Conservation (phyloP, 306 rosid genomes). For the Luffa aegyptiaca region DNA sequence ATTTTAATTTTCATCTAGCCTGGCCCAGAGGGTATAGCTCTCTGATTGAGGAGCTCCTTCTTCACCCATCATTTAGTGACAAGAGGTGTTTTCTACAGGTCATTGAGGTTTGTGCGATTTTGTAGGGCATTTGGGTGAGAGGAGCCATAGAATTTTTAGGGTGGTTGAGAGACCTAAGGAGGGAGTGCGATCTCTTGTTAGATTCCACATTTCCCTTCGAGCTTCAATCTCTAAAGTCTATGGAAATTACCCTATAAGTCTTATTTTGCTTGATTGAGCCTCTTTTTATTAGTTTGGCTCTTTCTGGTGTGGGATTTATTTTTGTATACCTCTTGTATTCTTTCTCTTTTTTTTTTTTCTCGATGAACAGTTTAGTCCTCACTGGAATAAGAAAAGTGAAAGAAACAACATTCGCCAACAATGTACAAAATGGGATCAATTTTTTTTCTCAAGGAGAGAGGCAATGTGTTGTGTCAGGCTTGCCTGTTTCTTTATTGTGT, state of each 20-base stretch:
- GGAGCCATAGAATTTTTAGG: neutral
- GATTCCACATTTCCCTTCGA: neutral
- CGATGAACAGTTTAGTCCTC: neutral
- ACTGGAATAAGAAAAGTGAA: neutral
- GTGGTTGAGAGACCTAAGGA: neutral
- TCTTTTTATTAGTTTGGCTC: neutral
- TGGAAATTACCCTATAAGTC: neutral
- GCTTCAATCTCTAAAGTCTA: neutral
- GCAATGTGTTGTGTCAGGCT: too few species aligned
- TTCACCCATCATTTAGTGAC: neutral
- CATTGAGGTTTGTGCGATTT: neutral
- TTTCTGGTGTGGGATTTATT: neutral
- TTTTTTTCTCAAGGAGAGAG: too few species aligned
- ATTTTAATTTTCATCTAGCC: neutral
- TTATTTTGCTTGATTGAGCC: neutral
- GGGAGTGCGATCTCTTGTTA: neutral
- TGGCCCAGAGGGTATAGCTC: neutral
- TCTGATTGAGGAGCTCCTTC: neutral
- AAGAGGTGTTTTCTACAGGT: neutral
- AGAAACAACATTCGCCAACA: neutral
- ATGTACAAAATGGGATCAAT: neutral
- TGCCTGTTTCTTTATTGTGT: too few species aligned
- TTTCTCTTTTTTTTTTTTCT: too few species aligned
- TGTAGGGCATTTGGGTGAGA: neutral
- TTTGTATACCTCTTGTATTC: neutral